Conservation (phyloP, 2,329 filamentous ascomycete genomes). For the Aotearoamyces nothofagi region DNA sequence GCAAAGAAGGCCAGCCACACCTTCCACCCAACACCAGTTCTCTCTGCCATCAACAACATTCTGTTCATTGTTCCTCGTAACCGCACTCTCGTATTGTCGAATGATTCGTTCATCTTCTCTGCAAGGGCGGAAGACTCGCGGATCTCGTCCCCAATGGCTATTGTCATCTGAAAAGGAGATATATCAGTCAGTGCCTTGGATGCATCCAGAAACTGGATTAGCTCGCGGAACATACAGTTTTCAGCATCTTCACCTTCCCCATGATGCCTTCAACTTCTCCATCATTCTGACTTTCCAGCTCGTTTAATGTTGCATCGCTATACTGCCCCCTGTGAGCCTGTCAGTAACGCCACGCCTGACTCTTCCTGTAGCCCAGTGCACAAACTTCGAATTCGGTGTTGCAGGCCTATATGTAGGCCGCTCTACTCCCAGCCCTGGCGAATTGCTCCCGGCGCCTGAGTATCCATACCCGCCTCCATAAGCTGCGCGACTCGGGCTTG, state of each 20-base stretch:
- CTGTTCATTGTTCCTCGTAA: slow-evolving; percentile 89
- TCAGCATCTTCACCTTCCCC: slow-evolving; percentile 78
- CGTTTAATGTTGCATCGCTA: slow-evolving; percentile 77
- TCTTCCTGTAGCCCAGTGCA: slow-evolving; percentile 3
- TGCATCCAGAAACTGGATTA: too few relatives aligned
- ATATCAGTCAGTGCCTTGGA: too few relatives aligned
- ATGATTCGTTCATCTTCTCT: slow-evolving; percentile 91
- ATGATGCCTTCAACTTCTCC: slow-evolving; percentile 78
- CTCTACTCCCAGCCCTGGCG: slow-evolving; percentile 18
- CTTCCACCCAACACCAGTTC: slow-evolving; percentile 89
- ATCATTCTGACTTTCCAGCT: slow-evolving; percentile 93
- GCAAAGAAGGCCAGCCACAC: slow-evolving; percentile 86
- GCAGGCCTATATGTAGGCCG: slow-evolving; percentile 41
- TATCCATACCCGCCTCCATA: slow-evolving; percentile 32
- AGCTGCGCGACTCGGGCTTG: slow-evolving; percentile 25
- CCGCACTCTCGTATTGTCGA: slow-evolving; percentile 69
- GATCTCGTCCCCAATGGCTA: slow-evolving; percentile 91
- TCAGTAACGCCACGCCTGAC: background rate
- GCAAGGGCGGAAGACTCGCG: slow-evolving; percentile 75
- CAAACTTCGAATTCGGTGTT: slow-evolving; percentile 55
- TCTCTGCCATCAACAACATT: slow-evolving; percentile 91
- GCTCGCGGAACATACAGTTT: slow-evolving; percentile 75
- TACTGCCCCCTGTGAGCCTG: slow-evolving; percentile 59
- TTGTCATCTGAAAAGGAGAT: slow-evolving; percentile 49
- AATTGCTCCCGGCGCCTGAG: slow-evolving; percentile 24